These are phyloP conservation scores for Phyllachora maydis DNA, from an alignment of 2,329 filamentous ascomycete species.

Conservation along the genomic window DNA sequence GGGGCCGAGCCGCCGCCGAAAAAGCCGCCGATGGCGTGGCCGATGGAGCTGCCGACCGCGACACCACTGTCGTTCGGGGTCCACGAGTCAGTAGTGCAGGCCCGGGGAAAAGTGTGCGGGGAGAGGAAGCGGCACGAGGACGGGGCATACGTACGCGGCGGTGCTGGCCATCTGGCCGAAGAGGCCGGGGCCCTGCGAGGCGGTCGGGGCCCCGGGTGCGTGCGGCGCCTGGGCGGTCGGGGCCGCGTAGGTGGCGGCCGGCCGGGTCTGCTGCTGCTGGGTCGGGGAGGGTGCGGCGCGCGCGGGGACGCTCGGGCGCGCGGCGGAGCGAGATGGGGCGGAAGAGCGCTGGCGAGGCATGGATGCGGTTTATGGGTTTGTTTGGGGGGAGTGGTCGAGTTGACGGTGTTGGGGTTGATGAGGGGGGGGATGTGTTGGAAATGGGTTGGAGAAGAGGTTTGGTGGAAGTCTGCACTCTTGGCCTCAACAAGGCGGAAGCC, in stretches of 20 bases:
- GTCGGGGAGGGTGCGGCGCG: conserved; percentile 23
- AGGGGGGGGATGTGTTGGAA: no score
- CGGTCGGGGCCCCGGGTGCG: conserved; percentile 20
- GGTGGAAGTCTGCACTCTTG: no score
- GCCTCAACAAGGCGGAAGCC: no score
- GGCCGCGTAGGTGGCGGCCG: conserved; percentile 47
- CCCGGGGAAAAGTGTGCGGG: conserved; percentile 1
- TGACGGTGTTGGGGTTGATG: no score
- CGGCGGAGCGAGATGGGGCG: conserved; percentile 39
- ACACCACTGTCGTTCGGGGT: conserved; percentile 49
- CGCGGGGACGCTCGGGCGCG: conserved; percentile 44
- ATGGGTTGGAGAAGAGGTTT: no score
- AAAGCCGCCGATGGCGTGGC: conserved; percentile 79
- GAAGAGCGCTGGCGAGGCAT: conserved; percentile 67
- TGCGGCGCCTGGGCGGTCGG: conserved; percentile 19
- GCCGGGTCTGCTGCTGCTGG: conserved; percentile 40
- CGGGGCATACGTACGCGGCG: conserved; percentile 92
- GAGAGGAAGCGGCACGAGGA: background rate
- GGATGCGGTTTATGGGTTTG: no score
- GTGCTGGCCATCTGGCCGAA: conserved; percentile 96
- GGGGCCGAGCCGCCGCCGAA: conserved; percentile 57
- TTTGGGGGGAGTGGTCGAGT: no score
- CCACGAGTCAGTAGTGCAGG: conserved; percentile 4
- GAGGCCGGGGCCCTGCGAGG: conserved; percentile 56
- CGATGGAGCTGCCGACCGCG: conserved; percentile 85